Evolutionary conservation across 2,329 filamentous ascomycete species (phyloP), one percentile per base, ranked within the genome.

Genomic region (Allantophomopsis cytisporea): DNA sequence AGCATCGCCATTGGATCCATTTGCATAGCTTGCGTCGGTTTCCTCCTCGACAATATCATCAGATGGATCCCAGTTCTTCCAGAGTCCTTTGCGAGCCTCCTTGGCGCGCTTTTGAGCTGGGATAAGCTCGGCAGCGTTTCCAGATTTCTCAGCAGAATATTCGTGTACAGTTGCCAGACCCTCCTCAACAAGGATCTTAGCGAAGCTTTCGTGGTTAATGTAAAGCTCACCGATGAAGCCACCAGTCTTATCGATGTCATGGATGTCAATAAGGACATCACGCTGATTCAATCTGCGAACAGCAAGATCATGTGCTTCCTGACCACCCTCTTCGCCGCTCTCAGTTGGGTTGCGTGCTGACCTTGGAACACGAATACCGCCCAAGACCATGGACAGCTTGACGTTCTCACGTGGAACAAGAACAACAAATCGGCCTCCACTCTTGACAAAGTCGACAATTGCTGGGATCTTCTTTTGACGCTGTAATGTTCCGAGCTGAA

Each of bases 161-260:
- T 81, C 78, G 58, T 96, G 89, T 13, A 98, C 89, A 15, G 81
- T 81, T 13, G 91, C 89, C 21, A 95, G 71, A 45, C 91, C 91
- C 62, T 98, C 91, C 60, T 96, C 91, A 2, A 98, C 77, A 1
- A 98, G 73, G 2, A 85, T 61, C 68, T 94, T 95, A 53, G 88
- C 85, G 55, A 98, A 94, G 65, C 84, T 96, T 63, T 96, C 89
- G 39, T 88, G 83, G 67, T 87, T 89, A 58, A 98, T 75, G 60
- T 87, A 95, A 17, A 98, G 70, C 12, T 86, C 84, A 40, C 91
- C 91, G 50, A 98, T 96, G 67, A 98, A 98, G 31, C 91, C 91
- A 52, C 91, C 91, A 18, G 91, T 80, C 69, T 95, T 96, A 69
- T 98, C 91, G 49, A 86, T 83, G 52, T 88, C 87, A 58, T 94